Evolutionary conservation across 108 stramenopile genomes (phyloP).

Genomic region (Pseudonitzschia multistriata): DNA sequence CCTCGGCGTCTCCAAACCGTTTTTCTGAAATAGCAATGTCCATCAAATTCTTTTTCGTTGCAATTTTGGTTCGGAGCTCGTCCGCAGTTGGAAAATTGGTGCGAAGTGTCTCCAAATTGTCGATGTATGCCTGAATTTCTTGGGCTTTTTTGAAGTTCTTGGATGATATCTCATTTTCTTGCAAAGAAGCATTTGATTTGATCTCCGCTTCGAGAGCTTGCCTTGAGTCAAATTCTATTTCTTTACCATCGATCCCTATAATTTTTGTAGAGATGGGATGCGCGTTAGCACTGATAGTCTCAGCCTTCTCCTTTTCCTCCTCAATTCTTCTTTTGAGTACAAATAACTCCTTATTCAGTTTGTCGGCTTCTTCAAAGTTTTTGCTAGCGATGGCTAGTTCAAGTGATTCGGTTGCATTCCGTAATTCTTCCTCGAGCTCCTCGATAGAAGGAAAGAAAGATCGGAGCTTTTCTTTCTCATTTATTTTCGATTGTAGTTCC

Average conservation of each 20-base stretch:
- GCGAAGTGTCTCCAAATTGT: conserved; percentile 55
- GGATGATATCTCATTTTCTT: conserved; percentile 39
- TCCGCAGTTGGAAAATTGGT: conserved; percentile 51
- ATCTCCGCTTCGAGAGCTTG: conserved; percentile 60
- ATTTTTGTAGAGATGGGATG: background rate
- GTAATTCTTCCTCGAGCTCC: conserved; percentile 56
- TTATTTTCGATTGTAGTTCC: conserved; percentile 57
- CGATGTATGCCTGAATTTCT: conserved; percentile 49
- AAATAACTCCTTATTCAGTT: conserved; percentile 60
- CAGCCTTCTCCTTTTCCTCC: conserved; percentile 41
- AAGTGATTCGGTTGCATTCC: conserved; percentile 41
- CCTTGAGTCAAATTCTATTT: conserved; percentile 50
- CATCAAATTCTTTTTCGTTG: conserved; percentile 47
- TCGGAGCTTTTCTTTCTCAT: conserved; percentile 57
- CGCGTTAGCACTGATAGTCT: conserved; percentile 1
- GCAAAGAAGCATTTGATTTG: conserved; percentile 27
- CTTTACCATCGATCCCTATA: conserved; percentile 44
- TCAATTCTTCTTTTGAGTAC: conserved; percentile 50
- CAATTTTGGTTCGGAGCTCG: conserved; percentile 46
- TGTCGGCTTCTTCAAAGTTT: conserved; percentile 57
- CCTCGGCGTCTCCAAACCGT: conserved; percentile 64
- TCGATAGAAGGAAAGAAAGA: conserved; percentile 66
- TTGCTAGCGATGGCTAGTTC: conserved; percentile 60
- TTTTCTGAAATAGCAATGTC: conserved; percentile 61
- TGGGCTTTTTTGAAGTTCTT: conserved; percentile 76